These are phyloP conservation scores for Coemansia sp. DNA, from an alignment of 192 early-diverging fungal species.

Conservation along the genomic window DNA sequence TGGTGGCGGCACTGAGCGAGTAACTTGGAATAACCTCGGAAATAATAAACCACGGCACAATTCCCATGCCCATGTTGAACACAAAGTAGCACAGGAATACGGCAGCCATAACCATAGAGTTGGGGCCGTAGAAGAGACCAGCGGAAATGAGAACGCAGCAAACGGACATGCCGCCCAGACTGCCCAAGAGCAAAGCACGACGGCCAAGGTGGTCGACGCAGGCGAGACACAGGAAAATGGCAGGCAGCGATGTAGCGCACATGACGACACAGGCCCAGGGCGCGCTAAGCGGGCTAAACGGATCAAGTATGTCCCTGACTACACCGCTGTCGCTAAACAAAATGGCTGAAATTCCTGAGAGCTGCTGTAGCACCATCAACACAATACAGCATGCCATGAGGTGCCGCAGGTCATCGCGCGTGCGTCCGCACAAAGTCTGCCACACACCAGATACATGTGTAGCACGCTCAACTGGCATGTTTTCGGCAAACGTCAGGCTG, in stretches of 20 bases:
- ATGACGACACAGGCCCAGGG: conserved; percentile 56
- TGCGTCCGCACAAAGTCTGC: conserved; percentile 34
- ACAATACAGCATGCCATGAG: conserved; percentile 54
- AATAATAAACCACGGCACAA: conserved; percentile 74
- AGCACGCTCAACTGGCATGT: not conserved
- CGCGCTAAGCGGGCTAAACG: conserved; percentile 41
- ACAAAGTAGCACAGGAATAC: conserved; percentile 68
- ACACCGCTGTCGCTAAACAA: conserved; percentile 66
- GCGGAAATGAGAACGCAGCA: conserved; percentile 58
- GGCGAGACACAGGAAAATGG: conserved; percentile 58
- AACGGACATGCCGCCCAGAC: conserved; percentile 58
- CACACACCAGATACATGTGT: conserved; percentile 10
- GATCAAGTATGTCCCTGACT: conserved; percentile 54
- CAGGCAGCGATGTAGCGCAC: conserved; percentile 57
- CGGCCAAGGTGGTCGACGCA: conserved; percentile 68
- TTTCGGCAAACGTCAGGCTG: conserved; percentile 13
- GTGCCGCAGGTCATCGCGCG: conserved; percentile 39
- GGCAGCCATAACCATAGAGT: conserved; percentile 54
- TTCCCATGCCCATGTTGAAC: conserved; percentile 74
- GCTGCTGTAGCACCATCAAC: conserved; percentile 65
- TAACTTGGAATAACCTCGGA: conserved; percentile 70
- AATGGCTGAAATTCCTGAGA: conserved; percentile 68
- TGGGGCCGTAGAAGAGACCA: conserved; percentile 53
- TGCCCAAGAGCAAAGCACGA: conserved; percentile 60
- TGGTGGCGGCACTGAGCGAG: conserved; percentile 60